Evolutionary conservation across 2,329 filamentous ascomycete genomes (phyloP), one percentile per base, ranked within the genome.

Genomic region (Rhynchosporium agropyri): DNA sequence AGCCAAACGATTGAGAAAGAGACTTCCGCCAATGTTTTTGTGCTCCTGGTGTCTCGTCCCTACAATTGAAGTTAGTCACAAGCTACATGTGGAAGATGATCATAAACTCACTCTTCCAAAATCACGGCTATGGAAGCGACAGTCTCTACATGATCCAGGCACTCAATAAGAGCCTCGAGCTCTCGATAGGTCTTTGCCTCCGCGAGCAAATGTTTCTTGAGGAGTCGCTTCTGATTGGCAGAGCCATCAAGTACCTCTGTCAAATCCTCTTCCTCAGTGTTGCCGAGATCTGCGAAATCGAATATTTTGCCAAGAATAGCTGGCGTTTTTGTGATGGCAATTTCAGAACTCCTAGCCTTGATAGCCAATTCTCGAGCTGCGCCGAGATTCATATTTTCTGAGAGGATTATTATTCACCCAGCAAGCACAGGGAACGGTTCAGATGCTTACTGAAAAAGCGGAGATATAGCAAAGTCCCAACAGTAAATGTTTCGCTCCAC

Each of bases 361-460:
- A 76, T 74, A 36, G 80, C 77, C 46, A 89, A 77, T 66, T 79
- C 78, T 55, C 82, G 77, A 58, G 86, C 85, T 55, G 84, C 84
- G 38, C 78, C 76, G 51, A 88, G 77, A 63, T 79, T 69, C 62
- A 71, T 64, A 33, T 75, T 77, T 60, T 82, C 81, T 69, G 62
- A 40, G 42, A 42, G 46, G 56, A 73, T 71, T 67, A 69, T 62
- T 59, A 53, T 42, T 20, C n/a, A 45, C 20, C 54, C 10, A 45
- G 53, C 28, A 45, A 20, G 48, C 15, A 29, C 28, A 13, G 55
- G 58, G 53, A 54, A 29, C 38, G 4, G 12, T 20, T 7, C 9
- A 53, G 46, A n/a, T 45, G 83, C 91, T 81, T 84, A 96, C 92
- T 83, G 53, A 96, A 82, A 72, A 97, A 92, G 65, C 88, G 87